A percentile compares a stretch with the other conserved stretches of the same genome.
phyloP scores from a whole-genome alignment of 2,329 filamentous ascomycete species.

The Cercospora beticola region DNA sequence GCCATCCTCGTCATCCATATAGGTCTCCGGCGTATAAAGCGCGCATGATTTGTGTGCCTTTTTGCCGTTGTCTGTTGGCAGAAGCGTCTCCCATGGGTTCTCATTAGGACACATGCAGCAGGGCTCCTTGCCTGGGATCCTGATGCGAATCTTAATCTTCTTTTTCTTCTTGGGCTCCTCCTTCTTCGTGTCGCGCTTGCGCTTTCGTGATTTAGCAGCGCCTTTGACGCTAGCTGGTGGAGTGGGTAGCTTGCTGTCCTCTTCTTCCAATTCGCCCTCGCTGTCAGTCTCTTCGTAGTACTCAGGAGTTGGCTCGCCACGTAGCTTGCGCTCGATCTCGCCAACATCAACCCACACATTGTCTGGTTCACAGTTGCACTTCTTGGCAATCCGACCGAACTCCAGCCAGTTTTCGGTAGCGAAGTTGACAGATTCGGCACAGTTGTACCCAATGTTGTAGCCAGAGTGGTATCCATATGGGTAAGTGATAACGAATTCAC shows the following conservation, averaged over 20 bases:
- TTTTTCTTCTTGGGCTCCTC: constrained; percentile 64
- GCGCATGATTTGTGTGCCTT: constrained; percentile 88
- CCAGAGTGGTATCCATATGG: constrained; percentile 98
- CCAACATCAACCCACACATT: constrained; percentile 98
- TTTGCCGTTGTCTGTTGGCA: constrained; percentile 83
- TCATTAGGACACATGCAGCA: constrained; percentile 94
- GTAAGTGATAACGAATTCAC: constrained; percentile 97
- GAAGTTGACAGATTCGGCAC: constrained; percentile 97
- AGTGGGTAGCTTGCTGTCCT: constrained; percentile 69
- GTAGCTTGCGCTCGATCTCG: constrained; percentile 90
- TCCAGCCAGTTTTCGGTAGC: constrained; percentile 92
- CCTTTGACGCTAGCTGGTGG: constrained; percentile 73
- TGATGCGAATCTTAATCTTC: constrained; percentile 73
- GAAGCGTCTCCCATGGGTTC: constrained; percentile 74
- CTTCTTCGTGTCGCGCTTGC: constrained; percentile 61
- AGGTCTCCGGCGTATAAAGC: constrained; percentile 88
- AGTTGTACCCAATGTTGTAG: constrained; percentile 97
- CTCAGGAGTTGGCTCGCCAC: constrained; percentile 77
- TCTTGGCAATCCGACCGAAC: constrained; percentile 92
- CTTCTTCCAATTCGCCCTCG: constrained; percentile 56
- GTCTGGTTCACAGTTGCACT: constrained; percentile 94
- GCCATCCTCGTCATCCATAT: constrained; percentile 68
- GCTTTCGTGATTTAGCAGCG: constrained; percentile 61
- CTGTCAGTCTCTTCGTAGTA: constrained; percentile 79
- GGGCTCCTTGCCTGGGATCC: constrained; percentile 69